Conservation (phyloP, 2,329 filamentous ascomycete species). For the Microdochium trichocladiopsis region DNA sequence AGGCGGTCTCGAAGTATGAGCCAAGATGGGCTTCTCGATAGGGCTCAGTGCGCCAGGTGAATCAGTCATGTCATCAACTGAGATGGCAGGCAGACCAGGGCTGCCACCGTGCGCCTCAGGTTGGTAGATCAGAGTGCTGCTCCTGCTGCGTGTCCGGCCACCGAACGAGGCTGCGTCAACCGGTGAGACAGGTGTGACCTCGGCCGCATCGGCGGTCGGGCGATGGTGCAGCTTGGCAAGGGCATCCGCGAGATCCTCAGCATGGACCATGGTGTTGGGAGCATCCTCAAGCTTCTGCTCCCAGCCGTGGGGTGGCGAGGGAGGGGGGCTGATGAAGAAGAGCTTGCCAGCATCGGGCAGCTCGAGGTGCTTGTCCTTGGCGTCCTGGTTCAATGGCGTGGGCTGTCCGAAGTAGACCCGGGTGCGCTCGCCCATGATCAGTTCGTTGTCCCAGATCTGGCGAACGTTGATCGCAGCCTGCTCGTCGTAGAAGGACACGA, state of each 20-base stretch:
- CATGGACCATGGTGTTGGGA: slow-evolving; percentile 63
- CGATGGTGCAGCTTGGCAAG: slow-evolving; percentile 53
- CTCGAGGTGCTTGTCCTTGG: slow-evolving; percentile 51
- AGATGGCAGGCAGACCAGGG: slow-evolving; percentile 55
- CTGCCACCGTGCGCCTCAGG: slow-evolving; percentile 48
- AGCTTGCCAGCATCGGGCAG: slow-evolving; percentile 64
- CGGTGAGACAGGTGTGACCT: slow-evolving; percentile 27
- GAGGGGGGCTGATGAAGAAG: slow-evolving; percentile 67
- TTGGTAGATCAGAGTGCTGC: slow-evolving; percentile 60
- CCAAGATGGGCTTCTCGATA: slow-evolving; percentile 40
- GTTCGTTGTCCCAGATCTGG: slow-evolving; percentile 66
- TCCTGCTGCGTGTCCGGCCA: slow-evolving; percentile 43
- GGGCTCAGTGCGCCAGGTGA: slow-evolving; percentile 37
- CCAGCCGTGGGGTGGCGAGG: slow-evolving; percentile 63
- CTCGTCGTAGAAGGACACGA: slow-evolving; percentile 68
- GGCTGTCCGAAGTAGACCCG: slow-evolving; percentile 62
- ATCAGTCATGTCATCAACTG: slow-evolving; percentile 61
- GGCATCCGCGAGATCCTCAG: slow-evolving; percentile 61
- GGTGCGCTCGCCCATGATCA: slow-evolving; percentile 61
- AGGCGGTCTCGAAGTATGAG: slow-evolving; percentile 56
- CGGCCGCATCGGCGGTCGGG: slow-evolving; percentile 11
- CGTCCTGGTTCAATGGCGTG: slow-evolving; percentile 43
- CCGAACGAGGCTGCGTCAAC: slow-evolving; percentile 24
- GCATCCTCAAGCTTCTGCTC: slow-evolving; percentile 61
- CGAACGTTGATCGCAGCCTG: slow-evolving; percentile 66